Base-by-base conservation (phyloP, 768 basidiomycete genomes). In the Dentipellis sp. region DNA sequence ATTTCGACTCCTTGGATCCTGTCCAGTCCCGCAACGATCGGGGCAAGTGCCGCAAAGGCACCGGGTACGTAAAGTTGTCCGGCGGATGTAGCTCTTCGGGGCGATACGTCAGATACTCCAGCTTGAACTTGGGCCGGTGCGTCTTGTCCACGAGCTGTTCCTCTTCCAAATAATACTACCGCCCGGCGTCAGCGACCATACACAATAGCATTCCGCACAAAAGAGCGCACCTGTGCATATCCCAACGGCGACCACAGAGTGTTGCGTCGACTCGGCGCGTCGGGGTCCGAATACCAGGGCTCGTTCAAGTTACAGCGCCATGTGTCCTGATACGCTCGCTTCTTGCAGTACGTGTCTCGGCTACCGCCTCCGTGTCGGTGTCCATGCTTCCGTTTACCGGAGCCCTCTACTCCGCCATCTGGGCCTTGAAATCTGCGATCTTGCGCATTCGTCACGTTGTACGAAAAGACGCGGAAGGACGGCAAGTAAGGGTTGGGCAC, bases 401-500 rank as follows among this genome's bases (percentile, higher is more conserved):
- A 45, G 29, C 40, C 36, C 14, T 61, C 54, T 53, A 54, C 50
- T 34, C 57, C 54, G 17, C 53, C 61, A n/a, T 37, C 50, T 23
- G 39, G 49, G 37, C 56, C 56, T 34, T 48, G 42, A 40, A 11
- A 16, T 51, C 48, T 10, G 56, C 35, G 2, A 14, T 7, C n/a
- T 53, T 42, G 14, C 45, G 56, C 58, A 2, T 71, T 80, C 1
- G 84, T 82, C 21, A 79, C 73, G 66, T 94, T 94, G 76, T 92
- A 94, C 62, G 82, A 75, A 71, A 83, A 94, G 11, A 94, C 76
- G 61, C 92, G 74, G 64, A 94, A 82, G 14, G 84, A 78, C 3
- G 94, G 91, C 50, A 88, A 69, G 71, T 88, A 97, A 16, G 84
- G 84, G 56, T 91, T 91, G n/a, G 92, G 91, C 55, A 94, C 86